These are phyloP conservation scores for Saposhnikovia divaricata DNA, from an alignment of 129 eudicot genomes.

Conservation along the genomic window DNA sequence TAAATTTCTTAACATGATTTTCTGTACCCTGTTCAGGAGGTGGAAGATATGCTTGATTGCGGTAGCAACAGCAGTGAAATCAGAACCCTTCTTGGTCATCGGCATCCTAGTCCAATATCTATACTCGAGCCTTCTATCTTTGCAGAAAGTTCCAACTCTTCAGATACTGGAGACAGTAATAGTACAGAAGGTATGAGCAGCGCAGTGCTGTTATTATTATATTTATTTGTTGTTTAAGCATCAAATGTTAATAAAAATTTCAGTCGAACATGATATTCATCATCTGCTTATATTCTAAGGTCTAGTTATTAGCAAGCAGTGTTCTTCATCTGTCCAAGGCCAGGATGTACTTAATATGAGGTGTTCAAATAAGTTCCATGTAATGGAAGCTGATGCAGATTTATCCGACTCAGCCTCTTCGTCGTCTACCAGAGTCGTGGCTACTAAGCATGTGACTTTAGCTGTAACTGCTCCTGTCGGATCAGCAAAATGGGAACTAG, in stretches of 20 bases:
- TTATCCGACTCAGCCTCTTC: slow-evolving; percentile 79
- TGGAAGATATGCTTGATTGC: slow-evolving; percentile 22
- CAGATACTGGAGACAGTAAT: slow-evolving; percentile 46
- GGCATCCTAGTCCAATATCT: slow-evolving; percentile 70
- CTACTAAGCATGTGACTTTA: slow-evolving; percentile 5
- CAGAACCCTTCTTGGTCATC: slow-evolving; percentile 28
- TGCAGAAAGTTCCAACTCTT: slow-evolving; percentile 66
- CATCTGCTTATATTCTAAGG: slow-evolving; percentile 30
- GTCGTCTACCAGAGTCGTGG: slow-evolving; percentile 14
- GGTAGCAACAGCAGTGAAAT: slow-evolving; percentile 26
- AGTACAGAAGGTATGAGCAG: slow-evolving; percentile 35
- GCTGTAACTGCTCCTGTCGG: neutral
- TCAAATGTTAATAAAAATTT: neutral
- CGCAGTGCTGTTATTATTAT: neutral
- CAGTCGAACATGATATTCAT: neutral
- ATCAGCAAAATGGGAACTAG: slow-evolving; percentile 50
- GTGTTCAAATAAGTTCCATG: slow-evolving; percentile 14
- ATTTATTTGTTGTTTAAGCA: neutral
- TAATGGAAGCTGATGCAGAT: slow-evolving; percentile 51
- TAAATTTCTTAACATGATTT: slow-evolving; percentile 8
- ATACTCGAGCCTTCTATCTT: slow-evolving; percentile 65
- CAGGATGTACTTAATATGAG: slow-evolving; percentile 26
- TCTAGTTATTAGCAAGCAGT: slow-evolving; percentile 27
- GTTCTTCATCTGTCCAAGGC: slow-evolving; percentile 47
- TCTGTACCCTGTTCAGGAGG: slow-evolving; percentile 21